Evolutionary conservation across 2,329 filamentous ascomycete species (phyloP).

Genomic region (Teratosphaeria zuluensis): DNA sequence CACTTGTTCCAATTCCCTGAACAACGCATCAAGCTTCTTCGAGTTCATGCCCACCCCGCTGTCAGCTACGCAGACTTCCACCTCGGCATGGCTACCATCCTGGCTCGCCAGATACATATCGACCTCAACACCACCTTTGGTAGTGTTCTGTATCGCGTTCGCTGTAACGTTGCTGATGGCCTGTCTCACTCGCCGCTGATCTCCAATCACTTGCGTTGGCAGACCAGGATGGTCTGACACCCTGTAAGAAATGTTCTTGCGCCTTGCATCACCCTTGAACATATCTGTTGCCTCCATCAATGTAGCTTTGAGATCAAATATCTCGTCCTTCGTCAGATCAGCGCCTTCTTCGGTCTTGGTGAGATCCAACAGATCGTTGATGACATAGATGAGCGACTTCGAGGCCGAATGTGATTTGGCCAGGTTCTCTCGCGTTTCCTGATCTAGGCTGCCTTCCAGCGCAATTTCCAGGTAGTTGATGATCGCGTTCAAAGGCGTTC

Average conservation of each 20-base stretch:
- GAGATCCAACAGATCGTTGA: constrained; percentile 81
- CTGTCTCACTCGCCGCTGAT: constrained; percentile 71
- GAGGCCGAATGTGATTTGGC: constrained; percentile 80
- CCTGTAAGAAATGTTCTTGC: constrained; percentile 65
- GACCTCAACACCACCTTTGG: constrained; percentile 56
- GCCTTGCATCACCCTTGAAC: constrained; percentile 62
- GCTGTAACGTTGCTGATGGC: constrained; percentile 73
- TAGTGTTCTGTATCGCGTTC: constrained; percentile 75
- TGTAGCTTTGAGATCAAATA: constrained; percentile 62
- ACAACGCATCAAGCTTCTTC: constrained; percentile 49
- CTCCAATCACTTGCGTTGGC: constrained; percentile 63
- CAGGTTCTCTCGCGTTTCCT: constrained; percentile 76
- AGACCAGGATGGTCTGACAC: constrained; percentile 59
- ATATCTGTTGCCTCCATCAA: constrained; percentile 68
- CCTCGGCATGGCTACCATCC: constrained; percentile 44
- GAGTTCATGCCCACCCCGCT: constrained; percentile 58
- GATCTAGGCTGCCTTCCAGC: constrained; percentile 67
- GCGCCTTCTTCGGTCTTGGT: constrained; percentile 82
- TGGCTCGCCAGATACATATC: constrained; percentile 56
- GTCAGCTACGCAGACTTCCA: constrained; percentile 70
- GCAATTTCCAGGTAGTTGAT: constrained; percentile 93
- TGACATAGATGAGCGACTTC: constrained; percentile 86
- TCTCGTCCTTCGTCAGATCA: constrained; percentile 67
- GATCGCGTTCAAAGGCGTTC: constrained; percentile 83
- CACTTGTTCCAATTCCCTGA: constrained; percentile 59